These are phyloP conservation scores for Fraxinus albicans DNA, from an alignment of 305 asterid genomes.

Conservation along the genomic window DNA sequence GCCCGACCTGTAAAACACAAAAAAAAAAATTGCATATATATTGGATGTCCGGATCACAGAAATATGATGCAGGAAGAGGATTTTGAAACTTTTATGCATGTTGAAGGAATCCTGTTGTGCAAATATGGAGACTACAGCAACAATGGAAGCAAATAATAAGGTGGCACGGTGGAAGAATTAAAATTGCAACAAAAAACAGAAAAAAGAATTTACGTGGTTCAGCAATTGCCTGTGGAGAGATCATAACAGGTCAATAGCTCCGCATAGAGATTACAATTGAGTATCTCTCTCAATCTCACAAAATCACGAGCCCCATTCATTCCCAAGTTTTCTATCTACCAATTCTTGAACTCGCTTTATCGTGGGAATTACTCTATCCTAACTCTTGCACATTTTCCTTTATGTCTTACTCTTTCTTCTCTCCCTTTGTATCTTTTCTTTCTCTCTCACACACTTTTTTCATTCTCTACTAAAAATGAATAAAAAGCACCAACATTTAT, in stretches of 20 bases:
- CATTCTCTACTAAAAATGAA: neutral
- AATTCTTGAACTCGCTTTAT: neutral
- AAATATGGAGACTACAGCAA: neutral
- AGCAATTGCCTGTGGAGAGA: neutral
- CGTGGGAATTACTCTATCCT: neutral
- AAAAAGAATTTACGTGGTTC: neutral
- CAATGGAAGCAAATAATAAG: neutral
- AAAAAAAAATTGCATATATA: neutral
- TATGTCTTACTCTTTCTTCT: neutral
- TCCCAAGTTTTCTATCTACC: neutral
- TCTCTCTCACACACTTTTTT: neutral
- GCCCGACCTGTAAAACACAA: slow-evolving; percentile 69
- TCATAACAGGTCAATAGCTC: neutral
- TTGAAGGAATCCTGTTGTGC: neutral
- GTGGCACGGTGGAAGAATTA: neutral
- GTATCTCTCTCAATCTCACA: neutral
- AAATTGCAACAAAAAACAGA: neutral
- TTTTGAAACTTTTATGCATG: neutral
- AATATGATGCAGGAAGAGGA: neutral
- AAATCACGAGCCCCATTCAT: neutral
- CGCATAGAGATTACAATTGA: neutral
- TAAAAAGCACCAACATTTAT: neutral
- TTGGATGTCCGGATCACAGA: neutral
- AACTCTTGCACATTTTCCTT: neutral
- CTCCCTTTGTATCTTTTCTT: neutral